These are phyloP conservation scores for Alternaria atra DNA, from an alignment of 2,329 filamentous ascomycete genomes.

Conservation along the genomic window DNA sequence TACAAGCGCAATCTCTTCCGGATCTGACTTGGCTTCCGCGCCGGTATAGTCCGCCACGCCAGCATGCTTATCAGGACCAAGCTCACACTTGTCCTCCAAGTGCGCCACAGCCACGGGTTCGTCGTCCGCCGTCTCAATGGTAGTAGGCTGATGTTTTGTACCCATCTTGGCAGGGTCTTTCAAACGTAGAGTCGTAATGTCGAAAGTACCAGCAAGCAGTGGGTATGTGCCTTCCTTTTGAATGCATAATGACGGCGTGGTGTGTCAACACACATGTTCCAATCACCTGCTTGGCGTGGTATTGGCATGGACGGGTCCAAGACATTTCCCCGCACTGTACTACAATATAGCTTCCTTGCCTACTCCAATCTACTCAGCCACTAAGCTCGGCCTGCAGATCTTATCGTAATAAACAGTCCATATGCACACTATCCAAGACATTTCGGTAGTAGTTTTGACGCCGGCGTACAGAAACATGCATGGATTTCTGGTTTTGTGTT, in stretches of 20 bases:
- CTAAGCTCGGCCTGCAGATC: conserved; percentile 23
- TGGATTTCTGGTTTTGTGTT: background rate
- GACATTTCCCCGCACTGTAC: conserved; percentile 37
- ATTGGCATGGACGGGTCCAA: conserved; percentile 31
- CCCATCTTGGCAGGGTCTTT: conserved; percentile 6
- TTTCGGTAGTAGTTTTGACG: conserved; percentile 10
- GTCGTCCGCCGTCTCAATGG: conserved; percentile 23
- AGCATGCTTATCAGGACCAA: conserved; percentile 27
- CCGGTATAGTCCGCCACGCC: conserved; percentile 39
- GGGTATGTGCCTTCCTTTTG: conserved; percentile 6
- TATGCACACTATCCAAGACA: conserved; percentile 9
- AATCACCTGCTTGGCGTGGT: conserved; percentile 11
- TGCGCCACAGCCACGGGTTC: conserved; percentile 19
- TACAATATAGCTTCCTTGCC: conserved; percentile 10
- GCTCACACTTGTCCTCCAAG: conserved; percentile 31
- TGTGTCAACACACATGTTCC: background rate
- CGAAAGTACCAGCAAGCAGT: background rate
- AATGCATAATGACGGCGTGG: conserved; percentile 8
- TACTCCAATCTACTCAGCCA: background rate
- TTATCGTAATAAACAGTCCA: conserved; percentile 3
- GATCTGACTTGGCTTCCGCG: conserved; percentile 44
- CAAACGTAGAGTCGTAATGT: background rate
- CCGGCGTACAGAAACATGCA: conserved; percentile 3
- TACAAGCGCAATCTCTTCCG: conserved; percentile 44
- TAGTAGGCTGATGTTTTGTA: conserved; percentile 13